Percentiles rank a stretch among this genome's conserved stretches.
These are phyloP conservation scores for Fraxinus paxiana DNA, from an alignment of 305 asterid genomes.

Conservation along the genomic window DNA sequence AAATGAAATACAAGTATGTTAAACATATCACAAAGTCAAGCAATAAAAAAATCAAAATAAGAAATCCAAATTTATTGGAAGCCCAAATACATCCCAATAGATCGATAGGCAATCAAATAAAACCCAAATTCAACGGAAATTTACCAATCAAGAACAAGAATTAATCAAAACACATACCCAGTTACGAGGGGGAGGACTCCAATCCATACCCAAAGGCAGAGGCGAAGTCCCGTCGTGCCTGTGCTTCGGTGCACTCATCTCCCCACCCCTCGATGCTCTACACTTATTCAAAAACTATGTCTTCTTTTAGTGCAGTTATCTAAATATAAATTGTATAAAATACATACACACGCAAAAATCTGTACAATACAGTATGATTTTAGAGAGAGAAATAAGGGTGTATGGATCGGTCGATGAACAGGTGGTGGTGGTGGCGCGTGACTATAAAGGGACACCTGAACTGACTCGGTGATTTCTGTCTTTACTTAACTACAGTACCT, in stretches of 20 bases:
- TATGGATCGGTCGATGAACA: neutral
- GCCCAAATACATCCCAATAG: neutral
- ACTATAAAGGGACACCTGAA: neutral
- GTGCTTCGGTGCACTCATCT: constrained; percentile 91
- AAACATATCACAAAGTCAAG: neutral
- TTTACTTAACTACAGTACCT: neutral
- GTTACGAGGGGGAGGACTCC: constrained; percentile 91
- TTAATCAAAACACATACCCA: constrained; percentile 52
- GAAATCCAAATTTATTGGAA: constrained; percentile 20
- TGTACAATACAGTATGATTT: neutral
- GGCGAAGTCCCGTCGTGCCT: constrained; percentile 98
- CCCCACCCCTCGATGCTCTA: constrained; percentile 36
- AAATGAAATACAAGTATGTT: neutral
- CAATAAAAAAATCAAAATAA: constrained; percentile 16
- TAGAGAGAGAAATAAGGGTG: neutral
- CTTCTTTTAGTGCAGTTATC: neutral
- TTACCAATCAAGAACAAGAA: neutral
- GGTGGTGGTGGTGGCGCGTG: neutral
- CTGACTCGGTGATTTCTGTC: neutral
- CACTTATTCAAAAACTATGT: neutral
- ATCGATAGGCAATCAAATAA: constrained; percentile 1
- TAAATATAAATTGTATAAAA: neutral
- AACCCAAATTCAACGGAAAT: neutral
- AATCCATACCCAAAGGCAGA: constrained; percentile 99
- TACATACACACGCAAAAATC: neutral